A percentile compares a stretch with the other conserved stretches of the same genome.
Evolutionary conservation across 768 basidiomycete species (phyloP).

Genomic region (Suillus cothurnatus): DNA sequence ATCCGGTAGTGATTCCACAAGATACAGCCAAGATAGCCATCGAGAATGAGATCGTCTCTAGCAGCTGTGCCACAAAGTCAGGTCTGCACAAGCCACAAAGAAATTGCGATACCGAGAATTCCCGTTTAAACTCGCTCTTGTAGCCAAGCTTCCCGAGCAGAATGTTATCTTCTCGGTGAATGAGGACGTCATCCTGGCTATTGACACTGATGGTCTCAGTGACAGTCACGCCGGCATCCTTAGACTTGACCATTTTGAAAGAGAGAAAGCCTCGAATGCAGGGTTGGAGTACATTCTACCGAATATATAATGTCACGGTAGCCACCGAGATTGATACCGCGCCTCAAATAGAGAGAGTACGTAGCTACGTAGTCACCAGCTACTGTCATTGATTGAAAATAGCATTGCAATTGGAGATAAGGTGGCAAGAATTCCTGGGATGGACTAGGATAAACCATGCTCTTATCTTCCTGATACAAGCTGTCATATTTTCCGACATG

Average conservation of each 20-base stretch:
- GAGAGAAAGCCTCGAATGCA: background rate
- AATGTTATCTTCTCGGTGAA: conserved; percentile 21
- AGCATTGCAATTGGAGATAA: background rate
- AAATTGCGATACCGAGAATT: conserved; percentile 20
- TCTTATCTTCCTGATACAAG: conserved; percentile 1
- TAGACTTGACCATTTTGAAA: conserved; percentile 11
- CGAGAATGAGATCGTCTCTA: conserved; percentile 28
- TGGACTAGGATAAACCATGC: background rate
- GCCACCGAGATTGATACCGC: background rate
- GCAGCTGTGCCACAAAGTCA: conserved; percentile 14
- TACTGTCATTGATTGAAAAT: background rate
- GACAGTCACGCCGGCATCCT: conserved; percentile 5
- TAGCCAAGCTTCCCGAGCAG: conserved; percentile 26
- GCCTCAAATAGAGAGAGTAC: no score
- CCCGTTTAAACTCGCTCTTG: conserved; percentile 28
- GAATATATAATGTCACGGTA: background rate
- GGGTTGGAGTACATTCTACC: background rate
- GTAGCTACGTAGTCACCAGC: no score
- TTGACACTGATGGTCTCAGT: conserved; percentile 9
- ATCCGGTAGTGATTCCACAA: conserved; percentile 22
- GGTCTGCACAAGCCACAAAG: background rate
- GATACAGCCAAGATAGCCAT: conserved; percentile 26
- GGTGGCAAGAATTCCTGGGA: background rate
- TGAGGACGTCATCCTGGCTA: conserved; percentile 10
- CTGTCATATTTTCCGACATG: background rate